Conservation (phyloP, 441 rosid genomes). For the Iberis amara region DNA sequence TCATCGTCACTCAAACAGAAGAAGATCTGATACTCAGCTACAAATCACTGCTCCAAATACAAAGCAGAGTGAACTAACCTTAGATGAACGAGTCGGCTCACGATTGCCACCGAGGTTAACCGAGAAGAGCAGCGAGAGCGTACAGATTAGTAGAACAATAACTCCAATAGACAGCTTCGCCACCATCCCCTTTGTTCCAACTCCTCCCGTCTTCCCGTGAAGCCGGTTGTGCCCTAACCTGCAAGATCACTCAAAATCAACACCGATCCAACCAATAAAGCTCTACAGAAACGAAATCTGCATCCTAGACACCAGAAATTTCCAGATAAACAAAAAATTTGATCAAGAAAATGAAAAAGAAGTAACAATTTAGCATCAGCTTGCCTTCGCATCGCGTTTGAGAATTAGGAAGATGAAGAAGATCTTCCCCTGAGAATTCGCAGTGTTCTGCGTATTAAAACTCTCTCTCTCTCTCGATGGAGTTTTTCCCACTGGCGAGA, state of each 20-base stretch:
- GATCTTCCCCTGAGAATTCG: conserved; percentile 4
- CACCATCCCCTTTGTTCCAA: conserved; percentile 47
- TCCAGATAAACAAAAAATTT: background rate
- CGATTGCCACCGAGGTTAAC: conserved; percentile 38
- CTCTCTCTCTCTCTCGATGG: conserved; percentile 1
- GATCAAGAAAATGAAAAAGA: conserved; percentile 1
- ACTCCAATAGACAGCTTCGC: conserved; percentile 58
- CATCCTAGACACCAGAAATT: conserved; percentile 11
- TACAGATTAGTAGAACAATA: conserved; percentile 66
- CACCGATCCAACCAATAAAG: conserved; percentile 24
- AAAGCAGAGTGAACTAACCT: conserved; percentile 37
- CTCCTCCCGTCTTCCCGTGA: conserved; percentile 53
- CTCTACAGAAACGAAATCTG: background rate
- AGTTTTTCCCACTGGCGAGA: conserved; percentile 22
- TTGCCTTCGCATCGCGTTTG: conserved; percentile 31
- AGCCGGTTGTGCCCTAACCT: conserved; percentile 66
- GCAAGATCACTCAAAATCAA: conserved; percentile 25
- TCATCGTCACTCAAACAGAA: conserved; percentile 25
- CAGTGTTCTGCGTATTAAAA: background rate
- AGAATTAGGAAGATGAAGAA: conserved; percentile 1
- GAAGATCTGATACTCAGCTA: conserved; percentile 20
- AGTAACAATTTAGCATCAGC: background rate
- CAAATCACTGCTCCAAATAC: conserved; percentile 11
- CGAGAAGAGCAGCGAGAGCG: conserved; percentile 56
- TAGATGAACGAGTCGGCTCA: conserved; percentile 41